Evolutionary conservation across 352 stramenopile genomes (phyloP).

Genomic region (Elongisporangium prolatum): DNA sequence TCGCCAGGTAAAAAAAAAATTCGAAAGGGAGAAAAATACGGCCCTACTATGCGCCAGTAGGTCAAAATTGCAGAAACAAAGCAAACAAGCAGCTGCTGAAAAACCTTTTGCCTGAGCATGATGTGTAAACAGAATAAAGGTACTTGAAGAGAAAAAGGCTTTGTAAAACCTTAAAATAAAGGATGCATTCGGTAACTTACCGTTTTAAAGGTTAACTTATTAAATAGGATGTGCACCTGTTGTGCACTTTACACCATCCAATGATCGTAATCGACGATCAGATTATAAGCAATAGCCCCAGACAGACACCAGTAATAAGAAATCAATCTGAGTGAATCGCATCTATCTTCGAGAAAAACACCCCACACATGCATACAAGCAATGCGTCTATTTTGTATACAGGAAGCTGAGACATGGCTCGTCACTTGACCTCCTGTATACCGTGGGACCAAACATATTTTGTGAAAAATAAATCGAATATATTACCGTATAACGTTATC

Average conservation of each 20-base stretch:
- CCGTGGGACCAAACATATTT: neutral
- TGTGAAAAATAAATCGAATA: neutral
- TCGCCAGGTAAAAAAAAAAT: neutral
- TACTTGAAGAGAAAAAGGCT: neutral
- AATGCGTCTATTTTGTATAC: neutral
- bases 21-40: neutral
- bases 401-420: neutral
- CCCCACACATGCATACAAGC: neutral
- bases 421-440: neutral
- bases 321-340: no score
- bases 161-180: neutral
- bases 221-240: no score
- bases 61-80: neutral
- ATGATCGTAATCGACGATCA: neutral
- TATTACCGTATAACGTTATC: neutral
- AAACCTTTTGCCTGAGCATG: neutral
- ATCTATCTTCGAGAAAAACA: no score
- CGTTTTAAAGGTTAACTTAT: no score
- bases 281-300: neutral
- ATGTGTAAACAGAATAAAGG: neutral
- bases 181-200: neutral
- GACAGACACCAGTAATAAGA: neutral
- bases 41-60: neutral
- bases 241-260: neutral
- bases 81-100: neutral